phyloP scores from a whole-genome alignment of 495 filamentous ascomycete species.

The Aspergillus bridgeri region DNA sequence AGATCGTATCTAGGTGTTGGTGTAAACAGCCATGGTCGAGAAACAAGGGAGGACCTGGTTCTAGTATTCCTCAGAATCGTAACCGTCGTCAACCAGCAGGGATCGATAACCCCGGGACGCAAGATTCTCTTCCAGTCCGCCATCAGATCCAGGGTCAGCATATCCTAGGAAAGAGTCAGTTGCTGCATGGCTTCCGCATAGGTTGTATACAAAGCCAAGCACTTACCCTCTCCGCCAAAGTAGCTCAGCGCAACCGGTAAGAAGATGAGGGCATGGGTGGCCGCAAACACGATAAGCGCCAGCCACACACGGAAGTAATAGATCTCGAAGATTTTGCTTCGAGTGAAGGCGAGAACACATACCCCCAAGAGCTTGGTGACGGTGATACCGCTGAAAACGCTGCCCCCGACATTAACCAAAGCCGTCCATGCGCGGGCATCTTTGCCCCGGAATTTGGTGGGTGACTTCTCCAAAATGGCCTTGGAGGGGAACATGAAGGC shows the following conservation, averaged over 20 bases:
- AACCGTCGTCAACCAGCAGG: constrained; percentile 47
- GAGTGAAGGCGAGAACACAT: constrained; percentile 85
- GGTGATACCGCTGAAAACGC: constrained; percentile 94
- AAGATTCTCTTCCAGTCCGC: constrained; percentile 83
- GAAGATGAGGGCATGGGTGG: constrained; percentile 83
- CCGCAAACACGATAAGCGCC: constrained; percentile 84
- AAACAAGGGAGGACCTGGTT: neutral
- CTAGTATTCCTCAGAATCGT: constrained; percentile 53
- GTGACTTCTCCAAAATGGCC: constrained; percentile 69
- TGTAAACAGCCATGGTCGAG: neutral
- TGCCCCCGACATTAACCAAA: constrained; percentile 87
- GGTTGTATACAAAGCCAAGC: neutral
- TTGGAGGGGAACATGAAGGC: constrained; percentile 91
- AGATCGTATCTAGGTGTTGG: neutral
- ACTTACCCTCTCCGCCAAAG: constrained; percentile 74
- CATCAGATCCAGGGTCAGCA: constrained; percentile 75
- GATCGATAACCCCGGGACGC: constrained; percentile 49
- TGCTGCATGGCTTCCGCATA: neutral
- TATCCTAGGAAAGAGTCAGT: constrained; percentile 54
- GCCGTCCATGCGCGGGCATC: constrained; percentile 89
- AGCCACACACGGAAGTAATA: constrained; percentile 99
- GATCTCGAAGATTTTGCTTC: constrained; percentile 98
- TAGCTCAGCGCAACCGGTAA: constrained; percentile 87
- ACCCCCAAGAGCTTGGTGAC: constrained; percentile 94
- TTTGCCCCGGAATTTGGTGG: constrained; percentile 61